phyloP scores from a whole-genome alignment of 1,284 basidiomycete species.

The Ceratobasidium sp. region DNA sequence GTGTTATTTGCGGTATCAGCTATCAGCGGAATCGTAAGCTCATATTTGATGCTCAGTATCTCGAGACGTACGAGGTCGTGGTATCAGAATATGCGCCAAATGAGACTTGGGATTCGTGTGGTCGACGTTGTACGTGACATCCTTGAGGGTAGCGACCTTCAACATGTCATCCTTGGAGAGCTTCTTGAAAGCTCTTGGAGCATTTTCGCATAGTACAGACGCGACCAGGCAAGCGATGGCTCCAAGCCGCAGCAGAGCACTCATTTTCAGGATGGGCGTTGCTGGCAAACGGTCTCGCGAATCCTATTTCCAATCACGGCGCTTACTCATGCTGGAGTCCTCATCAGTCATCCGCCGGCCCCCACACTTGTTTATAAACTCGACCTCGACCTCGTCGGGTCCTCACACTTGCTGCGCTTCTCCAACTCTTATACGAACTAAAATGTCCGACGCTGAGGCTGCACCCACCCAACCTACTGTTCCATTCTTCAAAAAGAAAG shows the following conservation, averaged over 20 bases:
- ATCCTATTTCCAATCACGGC: slow-evolving; percentile 24
- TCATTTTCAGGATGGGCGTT: slow-evolving; percentile 4
- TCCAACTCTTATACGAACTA: neutral
- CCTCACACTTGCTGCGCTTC: neutral
- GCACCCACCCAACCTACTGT: slow-evolving; percentile 51
- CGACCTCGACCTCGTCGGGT: slow-evolving; percentile 6
- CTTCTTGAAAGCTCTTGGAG: slow-evolving; percentile 30
- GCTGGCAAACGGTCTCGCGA: slow-evolving; percentile 19
- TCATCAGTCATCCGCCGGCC: slow-evolving; percentile 1
- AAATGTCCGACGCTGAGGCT: slow-evolving; percentile 37
- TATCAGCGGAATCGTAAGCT: slow-evolving; percentile 48
- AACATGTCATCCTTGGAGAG: slow-evolving; percentile 62
- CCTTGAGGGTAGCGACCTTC: slow-evolving; percentile 60
- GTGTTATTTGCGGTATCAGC: slow-evolving; percentile 81
- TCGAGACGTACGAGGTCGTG: slow-evolving; percentile 69
- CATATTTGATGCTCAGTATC: neutral
- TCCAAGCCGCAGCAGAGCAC: neutral
- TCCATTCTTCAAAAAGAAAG: slow-evolving; percentile 86
- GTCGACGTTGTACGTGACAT: slow-evolving; percentile 73
- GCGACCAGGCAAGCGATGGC: slow-evolving; percentile 12
- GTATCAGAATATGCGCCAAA: slow-evolving; percentile 81
- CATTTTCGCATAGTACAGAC: slow-evolving; percentile 22
- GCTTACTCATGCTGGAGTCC: slow-evolving; percentile 22
- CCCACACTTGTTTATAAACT: neutral
- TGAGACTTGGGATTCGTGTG: slow-evolving; percentile 71